Evolutionary conservation across 148 eudicot genomes (phyloP).

Genomic region (Vaccinium corymbosum): DNA sequence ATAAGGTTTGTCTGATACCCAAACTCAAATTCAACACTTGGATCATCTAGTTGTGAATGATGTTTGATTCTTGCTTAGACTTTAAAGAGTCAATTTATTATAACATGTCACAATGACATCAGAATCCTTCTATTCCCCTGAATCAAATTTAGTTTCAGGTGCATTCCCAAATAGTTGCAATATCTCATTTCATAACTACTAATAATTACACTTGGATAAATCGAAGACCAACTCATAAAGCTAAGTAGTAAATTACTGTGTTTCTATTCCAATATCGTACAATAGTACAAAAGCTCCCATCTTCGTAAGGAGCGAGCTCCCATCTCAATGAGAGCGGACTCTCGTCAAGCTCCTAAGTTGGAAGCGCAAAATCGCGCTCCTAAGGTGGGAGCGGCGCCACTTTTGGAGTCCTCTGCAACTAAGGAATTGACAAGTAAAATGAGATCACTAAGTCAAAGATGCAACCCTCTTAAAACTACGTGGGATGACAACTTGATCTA

Average conservation of each 20-base stretch:
- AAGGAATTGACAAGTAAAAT: background rate
- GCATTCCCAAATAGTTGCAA: background rate
- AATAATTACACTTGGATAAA: background rate
- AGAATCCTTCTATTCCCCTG: background rate
- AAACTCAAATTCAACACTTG: background rate
- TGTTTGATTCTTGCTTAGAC: background rate
- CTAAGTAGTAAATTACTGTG: too few species aligned
- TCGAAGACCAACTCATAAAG: background rate
- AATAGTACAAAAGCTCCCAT: too few species aligned
- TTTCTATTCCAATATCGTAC: too few species aligned
- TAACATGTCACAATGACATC: background rate
- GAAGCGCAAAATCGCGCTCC: too few species aligned
- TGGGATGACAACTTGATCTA: background rate
- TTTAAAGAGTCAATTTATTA: background rate
- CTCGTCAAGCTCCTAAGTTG: too few species aligned
- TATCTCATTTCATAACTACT: background rate
- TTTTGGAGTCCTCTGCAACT: background rate
- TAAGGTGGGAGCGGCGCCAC: too few species aligned
- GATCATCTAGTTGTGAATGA: background rate
- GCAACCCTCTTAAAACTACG: background rate
- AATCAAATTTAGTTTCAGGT: background rate
- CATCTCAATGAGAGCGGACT: too few species aligned
- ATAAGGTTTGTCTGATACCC: background rate
- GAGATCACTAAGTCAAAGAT: background rate
- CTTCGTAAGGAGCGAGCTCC: too few species aligned